Evolutionary conservation across 108 stramenopile species (phyloP), one percentile per base, ranked within the genome.

Genomic region (Skeletonema grethae): DNA sequence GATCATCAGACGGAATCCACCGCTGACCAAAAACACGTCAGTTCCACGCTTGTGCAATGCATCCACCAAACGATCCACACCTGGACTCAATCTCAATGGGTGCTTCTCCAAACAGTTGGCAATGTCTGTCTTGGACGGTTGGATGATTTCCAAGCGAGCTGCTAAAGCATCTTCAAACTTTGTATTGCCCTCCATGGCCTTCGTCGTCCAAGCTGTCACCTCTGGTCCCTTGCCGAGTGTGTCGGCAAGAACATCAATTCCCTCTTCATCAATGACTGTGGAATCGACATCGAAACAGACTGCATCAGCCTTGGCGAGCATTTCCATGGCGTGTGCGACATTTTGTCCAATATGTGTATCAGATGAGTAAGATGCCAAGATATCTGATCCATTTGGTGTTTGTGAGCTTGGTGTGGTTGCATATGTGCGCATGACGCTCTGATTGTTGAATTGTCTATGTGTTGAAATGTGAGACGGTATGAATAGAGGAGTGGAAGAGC

Each of bases 201-300:
- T 84, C 34, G 70, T 67, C 11, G 98, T 99, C 78, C 94, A 84
- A 0, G 84, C 97, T 0, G 97, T 86, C 0, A 98, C 98, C 45
- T 83, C 92, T 62, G 96, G 85, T 32, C 97, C 98, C 48, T 90
- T 93, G 11, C 98, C 98, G 28, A 95, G 81, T 62, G 86, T 94
- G 7, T 84, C 97, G 32, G 99, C 99, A n/a, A 99, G 84, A 20
- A 97, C 97, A 76, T 99, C 98, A 75, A 99, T 98, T 16, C 99
- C 99, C 76, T 99, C 98, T 67, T 98, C 97, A 8, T 73, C 70
- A 70, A 97, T 91, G 4, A 99, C 97, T 13, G 99, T 99, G 66
- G 90, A 92, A 78, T 99, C 99, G 3, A 99, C 98, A 74, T 99
- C 94, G 69, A 99, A 99, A 82, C 98, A 99, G 15, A 99, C 97